These are phyloP conservation scores for Ascochyta clinopodiicola DNA, from an alignment of 2,329 filamentous ascomycete genomes.

Conservation along the genomic window DNA sequence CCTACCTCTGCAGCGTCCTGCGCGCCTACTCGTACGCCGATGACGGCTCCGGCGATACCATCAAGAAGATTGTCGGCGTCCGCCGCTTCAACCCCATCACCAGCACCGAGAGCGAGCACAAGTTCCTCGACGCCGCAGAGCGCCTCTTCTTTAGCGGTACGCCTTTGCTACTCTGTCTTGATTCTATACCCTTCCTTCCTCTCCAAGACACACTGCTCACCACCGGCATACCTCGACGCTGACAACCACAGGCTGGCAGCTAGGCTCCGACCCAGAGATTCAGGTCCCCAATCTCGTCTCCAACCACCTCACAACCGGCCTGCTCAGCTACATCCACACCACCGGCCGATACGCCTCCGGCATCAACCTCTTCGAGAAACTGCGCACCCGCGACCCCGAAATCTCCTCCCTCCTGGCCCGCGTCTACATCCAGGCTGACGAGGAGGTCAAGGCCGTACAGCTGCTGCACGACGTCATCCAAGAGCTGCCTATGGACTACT, in stretches of 20 bases:
- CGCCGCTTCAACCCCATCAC: constrained; percentile 96
- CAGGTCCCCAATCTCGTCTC: constrained; percentile 97
- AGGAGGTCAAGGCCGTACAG: constrained; percentile 94
- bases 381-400: constrained; percentile 87
- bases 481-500: constrained; percentile 96
- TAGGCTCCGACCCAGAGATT: constrained; percentile 95
- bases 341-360: constrained; percentile 93
- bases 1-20: constrained; percentile 92
- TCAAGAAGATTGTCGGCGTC: constrained; percentile 97
- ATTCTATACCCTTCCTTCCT: too few relatives aligned
- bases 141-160: constrained; percentile 90
- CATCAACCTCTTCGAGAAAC: constrained; percentile 97
- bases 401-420: constrained; percentile 91
- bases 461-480: constrained; percentile 87
- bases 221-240: neutral
- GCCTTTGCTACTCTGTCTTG: neutral
- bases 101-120: constrained; percentile 97
- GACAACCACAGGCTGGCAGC: constrained; percentile 73
- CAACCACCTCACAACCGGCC: constrained; percentile 92
- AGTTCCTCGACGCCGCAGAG: constrained; percentile 92
- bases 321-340: constrained; percentile 93
- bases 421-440: constrained; percentile 91
- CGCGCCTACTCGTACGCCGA: constrained; percentile 97
- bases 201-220: too few relatives aligned
- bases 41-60: constrained; percentile 90